phyloP scores from a whole-genome alignment of 163 green algal genomes.

The Scenedesmus sp. region DNA sequence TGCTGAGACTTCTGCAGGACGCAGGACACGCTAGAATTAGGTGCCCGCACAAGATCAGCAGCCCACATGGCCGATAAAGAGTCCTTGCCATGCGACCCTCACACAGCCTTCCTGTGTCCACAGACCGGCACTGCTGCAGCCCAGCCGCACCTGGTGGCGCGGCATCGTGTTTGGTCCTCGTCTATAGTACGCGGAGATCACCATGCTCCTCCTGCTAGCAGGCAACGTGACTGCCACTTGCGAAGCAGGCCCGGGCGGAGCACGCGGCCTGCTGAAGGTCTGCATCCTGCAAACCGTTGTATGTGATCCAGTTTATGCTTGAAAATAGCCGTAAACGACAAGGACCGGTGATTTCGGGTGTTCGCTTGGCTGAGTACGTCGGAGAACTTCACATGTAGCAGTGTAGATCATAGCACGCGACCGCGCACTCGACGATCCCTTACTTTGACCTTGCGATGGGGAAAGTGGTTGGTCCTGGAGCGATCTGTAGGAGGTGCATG shows the following conservation, averaged over 20 bases:
- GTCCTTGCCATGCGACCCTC: neutral
- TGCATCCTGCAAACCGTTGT: neutral
- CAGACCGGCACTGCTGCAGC: conserved; percentile 1
- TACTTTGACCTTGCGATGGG: neutral
- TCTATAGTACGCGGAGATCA: neutral
- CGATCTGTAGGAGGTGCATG: neutral
- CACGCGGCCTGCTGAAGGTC: neutral
- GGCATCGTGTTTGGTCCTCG: conserved; percentile 10
- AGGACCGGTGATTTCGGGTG: neutral
- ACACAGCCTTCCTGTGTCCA: neutral
- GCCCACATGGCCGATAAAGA: neutral
- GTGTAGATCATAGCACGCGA: conserved; percentile 5
- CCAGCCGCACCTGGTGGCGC: neutral
- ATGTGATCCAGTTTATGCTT: neutral
- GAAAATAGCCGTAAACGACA: neutral
- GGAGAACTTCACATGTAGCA: conserved; percentile 1
- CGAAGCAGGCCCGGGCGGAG: neutral
- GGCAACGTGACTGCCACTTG: conserved; percentile 9
- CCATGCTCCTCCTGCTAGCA: neutral
- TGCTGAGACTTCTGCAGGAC: neutral
- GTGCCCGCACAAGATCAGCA: neutral
- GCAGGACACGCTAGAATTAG: neutral
- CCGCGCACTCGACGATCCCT: neutral
- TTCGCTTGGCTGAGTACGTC: conserved; percentile 5
- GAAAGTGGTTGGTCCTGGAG: neutral